Base-by-base conservation (phyloP, 495 filamentous ascomycete species). In the Recurvomyces mirabilis region DNA sequence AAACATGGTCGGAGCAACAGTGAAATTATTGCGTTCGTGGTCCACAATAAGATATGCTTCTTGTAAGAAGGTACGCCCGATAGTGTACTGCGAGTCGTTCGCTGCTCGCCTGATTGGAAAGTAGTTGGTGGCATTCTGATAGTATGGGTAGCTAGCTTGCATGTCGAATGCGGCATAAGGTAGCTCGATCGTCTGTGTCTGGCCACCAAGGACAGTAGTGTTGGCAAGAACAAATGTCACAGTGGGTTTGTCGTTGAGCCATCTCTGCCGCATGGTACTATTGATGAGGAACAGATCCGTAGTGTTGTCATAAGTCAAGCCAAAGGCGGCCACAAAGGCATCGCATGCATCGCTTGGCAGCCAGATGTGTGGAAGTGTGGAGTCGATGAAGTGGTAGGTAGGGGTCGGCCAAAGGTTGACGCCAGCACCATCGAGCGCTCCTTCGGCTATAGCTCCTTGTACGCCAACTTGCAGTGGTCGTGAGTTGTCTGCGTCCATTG, bases 371-470 rank as follows among this genome's bases (percentile, higher is more conserved):
- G 6, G 64, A 68, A 23, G 17, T 38, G 47, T 22, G 15, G 39
- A 2, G 54, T 65, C 21, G 71, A 75, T 48, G 48, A 58, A 12
- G 56, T 62, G 4, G 68, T 70, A 39, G 6, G 22, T 46, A 13
- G 32, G 5, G n/a, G 17, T 35, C 7, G 50, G 19, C 5, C 34
- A 20, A 17, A 51, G 20, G 0, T 35, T 13, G n/a, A 6, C 12
- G 15, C 4, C 42, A 5, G 24, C 20, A 3, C 24, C 15, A 2
- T 28, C 31, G 10, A 28, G 17, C 14, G 43, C 53, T 19, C 24
- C 15, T 15, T 39, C 6, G 21, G 5, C 36, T 9, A n/a, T 30
- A n/a, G 45, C 45, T 7, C 21, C 28, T n/a, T 45, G 40, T 5
- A 50, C 22, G 5, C 13, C 41, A 3, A 50, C 18, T 23, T 5